Evolutionary conservation across 306 rosid species (phyloP).

Genomic region (Acacia melanoxylon): DNA sequence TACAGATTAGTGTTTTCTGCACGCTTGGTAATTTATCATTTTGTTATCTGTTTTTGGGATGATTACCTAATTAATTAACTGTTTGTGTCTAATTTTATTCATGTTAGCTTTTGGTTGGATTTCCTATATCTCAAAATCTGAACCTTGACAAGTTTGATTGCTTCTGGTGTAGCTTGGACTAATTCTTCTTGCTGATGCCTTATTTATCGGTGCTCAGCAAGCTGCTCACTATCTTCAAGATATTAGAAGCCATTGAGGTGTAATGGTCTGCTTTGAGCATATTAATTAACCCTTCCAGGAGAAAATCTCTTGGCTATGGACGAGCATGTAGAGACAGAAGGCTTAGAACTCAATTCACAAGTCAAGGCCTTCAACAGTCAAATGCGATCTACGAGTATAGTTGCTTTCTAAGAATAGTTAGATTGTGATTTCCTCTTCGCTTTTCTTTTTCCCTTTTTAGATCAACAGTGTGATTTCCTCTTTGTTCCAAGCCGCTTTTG

Average conservation of each 20-base stretch:
- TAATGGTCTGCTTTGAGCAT: conserved; percentile 20
- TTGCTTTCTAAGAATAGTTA: conserved; percentile 16
- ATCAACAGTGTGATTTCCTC: not conserved
- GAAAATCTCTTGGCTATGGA: conserved; percentile 22
- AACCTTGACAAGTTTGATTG: conserved; percentile 19
- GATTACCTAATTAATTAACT: not conserved
- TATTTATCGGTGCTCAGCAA: conserved; percentile 78
- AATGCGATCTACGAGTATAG: conserved; percentile 21
- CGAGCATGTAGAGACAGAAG: conserved; percentile 27
- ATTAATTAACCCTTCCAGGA: conserved; percentile 11
- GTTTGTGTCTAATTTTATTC: not conserved
- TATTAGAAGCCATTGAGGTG: conserved; percentile 54
- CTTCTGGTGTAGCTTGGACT: conserved; percentile 63
- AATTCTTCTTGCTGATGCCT: conserved; percentile 65
- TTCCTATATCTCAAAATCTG: not conserved
- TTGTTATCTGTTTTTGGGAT: not conserved
- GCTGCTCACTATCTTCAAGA: conserved; percentile 74
- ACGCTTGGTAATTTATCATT: conserved; percentile 64
- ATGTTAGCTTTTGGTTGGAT: conserved; percentile 3
- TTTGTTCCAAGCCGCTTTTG: conserved; percentile 9
- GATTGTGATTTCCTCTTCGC: conserved; percentile 2
- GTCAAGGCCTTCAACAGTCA: not conserved
- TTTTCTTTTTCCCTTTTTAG: not conserved
- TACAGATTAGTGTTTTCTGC: conserved; percentile 84
- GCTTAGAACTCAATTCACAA: conserved; percentile 36